A percentile compares a stretch with the other conserved stretches of the same genome.
Evolutionary conservation across 306 rosid genomes (phyloP).

Genomic region (Alnus rubra): DNA sequence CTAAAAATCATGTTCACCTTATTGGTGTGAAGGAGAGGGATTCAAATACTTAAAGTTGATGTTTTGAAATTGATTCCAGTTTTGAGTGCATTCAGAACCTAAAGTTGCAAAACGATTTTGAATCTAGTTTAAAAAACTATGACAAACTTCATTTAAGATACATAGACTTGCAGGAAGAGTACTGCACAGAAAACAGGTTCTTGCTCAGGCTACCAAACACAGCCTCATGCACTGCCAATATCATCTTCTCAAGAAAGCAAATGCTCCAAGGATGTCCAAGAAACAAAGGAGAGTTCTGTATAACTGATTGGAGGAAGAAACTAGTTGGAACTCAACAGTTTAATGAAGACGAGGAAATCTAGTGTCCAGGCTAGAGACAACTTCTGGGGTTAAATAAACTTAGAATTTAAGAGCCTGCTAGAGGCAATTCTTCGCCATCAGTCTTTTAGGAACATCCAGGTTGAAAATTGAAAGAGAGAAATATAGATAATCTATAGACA

Average conservation of each 20-base stretch:
- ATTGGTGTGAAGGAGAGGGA: not conserved
- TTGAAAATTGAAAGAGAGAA: not conserved
- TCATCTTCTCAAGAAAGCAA: not conserved
- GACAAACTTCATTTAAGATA: not conserved
- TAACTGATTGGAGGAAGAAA: not conserved
- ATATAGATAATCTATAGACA: not conserved
- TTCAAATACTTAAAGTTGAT: not conserved
- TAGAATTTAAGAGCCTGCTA: not conserved
- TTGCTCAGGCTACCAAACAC: too few relatives aligned
- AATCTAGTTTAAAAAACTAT: not conserved
- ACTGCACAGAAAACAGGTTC: not conserved
- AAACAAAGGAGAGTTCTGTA: not conserved
- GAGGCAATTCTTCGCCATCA: not conserved
- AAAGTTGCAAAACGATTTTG: not conserved
- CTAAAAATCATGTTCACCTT: not conserved
- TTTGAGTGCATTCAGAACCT: not conserved
- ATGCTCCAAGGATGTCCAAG: not conserved
- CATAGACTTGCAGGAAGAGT: not conserved
- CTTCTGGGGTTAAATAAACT: not conserved
- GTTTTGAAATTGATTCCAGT: not conserved
- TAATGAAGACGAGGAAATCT: not conserved
- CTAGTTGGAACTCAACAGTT: not conserved
- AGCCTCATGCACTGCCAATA: not conserved
- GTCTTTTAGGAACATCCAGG: not conserved
- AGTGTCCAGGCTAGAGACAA: not conserved